Conservation (phyloP, 768 basidiomycete genomes). For the Rhizopogon salebrosus region DNA sequence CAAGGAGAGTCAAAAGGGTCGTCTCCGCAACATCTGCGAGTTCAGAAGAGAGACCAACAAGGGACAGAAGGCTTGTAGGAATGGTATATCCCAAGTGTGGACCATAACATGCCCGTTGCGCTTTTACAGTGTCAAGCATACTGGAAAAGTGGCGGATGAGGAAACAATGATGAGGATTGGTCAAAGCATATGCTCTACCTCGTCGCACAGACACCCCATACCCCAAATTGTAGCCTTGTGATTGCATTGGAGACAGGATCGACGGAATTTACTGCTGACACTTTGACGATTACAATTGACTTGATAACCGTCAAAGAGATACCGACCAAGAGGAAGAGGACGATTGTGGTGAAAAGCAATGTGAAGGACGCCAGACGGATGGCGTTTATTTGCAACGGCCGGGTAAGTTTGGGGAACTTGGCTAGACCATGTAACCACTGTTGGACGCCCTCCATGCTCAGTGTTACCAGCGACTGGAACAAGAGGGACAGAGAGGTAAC, state of each 20-base stretch:
- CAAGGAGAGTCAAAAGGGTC: slow-evolving; percentile 47
- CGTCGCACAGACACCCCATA: slow-evolving; percentile 79
- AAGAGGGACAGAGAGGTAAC: not conserved
- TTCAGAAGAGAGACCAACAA: slow-evolving; percentile 39
- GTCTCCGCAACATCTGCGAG: slow-evolving; percentile 45
- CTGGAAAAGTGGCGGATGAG: slow-evolving; percentile 4
- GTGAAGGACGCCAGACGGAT: slow-evolving; percentile 43
- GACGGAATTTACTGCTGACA: slow-evolving; percentile 28
- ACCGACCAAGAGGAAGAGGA: slow-evolving; percentile 74
- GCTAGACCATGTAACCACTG: not conserved
- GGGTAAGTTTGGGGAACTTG: slow-evolving; percentile 8
- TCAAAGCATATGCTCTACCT: slow-evolving; percentile 27
- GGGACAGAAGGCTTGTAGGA: slow-evolving; percentile 37
- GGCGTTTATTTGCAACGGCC: slow-evolving; percentile 42
- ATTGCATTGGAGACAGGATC: slow-evolving; percentile 46
- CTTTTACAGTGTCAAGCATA: not conserved
- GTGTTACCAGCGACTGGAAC: not conserved
- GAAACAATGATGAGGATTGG: not conserved
- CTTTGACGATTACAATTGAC: slow-evolving; percentile 53
- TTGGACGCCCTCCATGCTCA: not conserved
- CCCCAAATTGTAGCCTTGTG: slow-evolving; percentile 65
- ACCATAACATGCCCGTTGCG: slow-evolving; percentile 47
- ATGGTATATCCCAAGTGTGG: slow-evolving; percentile 69
- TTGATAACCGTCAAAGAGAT: slow-evolving; percentile 74
- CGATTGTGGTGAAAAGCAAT: slow-evolving; percentile 53